Percentiles rank a stretch among this genome's conserved stretches.
Conservation (phyloP, 192 early-diverging fungal species). For the Coemansia sp. region DNA sequence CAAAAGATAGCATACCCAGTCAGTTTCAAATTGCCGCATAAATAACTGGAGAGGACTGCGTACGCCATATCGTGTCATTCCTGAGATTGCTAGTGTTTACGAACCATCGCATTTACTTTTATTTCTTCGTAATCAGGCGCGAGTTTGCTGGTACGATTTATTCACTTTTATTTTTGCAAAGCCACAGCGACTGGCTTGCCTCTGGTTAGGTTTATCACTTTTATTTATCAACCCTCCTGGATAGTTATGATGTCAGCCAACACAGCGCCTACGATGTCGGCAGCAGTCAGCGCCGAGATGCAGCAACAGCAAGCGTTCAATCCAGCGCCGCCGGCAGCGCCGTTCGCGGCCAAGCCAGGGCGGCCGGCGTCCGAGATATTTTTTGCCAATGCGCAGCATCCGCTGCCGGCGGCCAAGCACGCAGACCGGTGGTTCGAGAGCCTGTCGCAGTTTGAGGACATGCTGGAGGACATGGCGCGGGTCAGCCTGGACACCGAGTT, state of each 20-base stretch:
- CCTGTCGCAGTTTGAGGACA: constrained; percentile 85
- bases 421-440: constrained; percentile 91
- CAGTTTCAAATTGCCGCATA: background rate
- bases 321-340: constrained; percentile 28
- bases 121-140: background rate
- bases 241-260: constrained; percentile 41
- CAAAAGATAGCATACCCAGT: background rate
- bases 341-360: constrained; percentile 29
- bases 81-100: background rate
- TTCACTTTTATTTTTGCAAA: constrained; percentile 2
- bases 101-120: background rate
- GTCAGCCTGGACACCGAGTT: constrained; percentile 80
- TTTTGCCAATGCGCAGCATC: constrained; percentile 50
- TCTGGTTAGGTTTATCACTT: constrained; percentile 3
- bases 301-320: constrained; percentile 25
- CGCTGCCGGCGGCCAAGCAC: constrained; percentile 41
- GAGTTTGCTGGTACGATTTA: background rate
- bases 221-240: background rate
- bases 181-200: background rate
- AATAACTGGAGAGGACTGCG: background rate
- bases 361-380: constrained; percentile 49
- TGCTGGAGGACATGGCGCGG: constrained; percentile 86
- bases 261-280: constrained; percentile 7
- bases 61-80: background rate
- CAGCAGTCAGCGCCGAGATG: constrained; percentile 3